Percentiles rank a stretch among this genome's conserved stretches.
These are phyloP conservation scores for Pyrenula massariospora DNA, from an alignment of 495 filamentous ascomycete genomes.

Conservation along the genomic window DNA sequence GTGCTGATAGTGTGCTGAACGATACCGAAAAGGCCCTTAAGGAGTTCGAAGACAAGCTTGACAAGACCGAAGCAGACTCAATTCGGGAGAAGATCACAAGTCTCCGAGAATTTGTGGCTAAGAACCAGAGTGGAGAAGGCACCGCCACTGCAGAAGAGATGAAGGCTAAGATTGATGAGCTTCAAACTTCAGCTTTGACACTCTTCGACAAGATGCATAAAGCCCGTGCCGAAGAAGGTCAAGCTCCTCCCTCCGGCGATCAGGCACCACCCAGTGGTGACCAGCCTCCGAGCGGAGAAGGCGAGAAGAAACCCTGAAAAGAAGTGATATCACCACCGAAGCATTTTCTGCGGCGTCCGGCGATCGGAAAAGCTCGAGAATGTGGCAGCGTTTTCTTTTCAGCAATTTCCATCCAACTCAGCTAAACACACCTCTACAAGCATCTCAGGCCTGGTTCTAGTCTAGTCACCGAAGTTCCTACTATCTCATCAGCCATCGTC, in stretches of 20 bases:
- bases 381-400: not conserved
- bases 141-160: conserved; percentile 75
- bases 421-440: not conserved
- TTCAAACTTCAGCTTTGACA: conserved; percentile 89
- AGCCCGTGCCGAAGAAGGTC: conserved; percentile 60
- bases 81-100: conserved; percentile 88
- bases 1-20: conserved; percentile 88
- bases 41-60: conserved; percentile 88
- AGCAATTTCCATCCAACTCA: not conserved
- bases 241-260: conserved; percentile 32
- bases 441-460: not conserved
- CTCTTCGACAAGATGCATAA: conserved; percentile 99
- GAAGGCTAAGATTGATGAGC: conserved; percentile 96
- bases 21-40: conserved; percentile 98
- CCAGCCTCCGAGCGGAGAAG: conserved; percentile 40
- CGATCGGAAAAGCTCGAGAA: not conserved
- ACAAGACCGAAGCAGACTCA: conserved; percentile 87
- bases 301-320: conserved; percentile 75
- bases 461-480: no score
- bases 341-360: not conserved
- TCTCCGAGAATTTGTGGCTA: conserved; percentile 82
- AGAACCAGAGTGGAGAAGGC: conserved; percentile 90
- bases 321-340: not conserved
- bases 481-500: not conserved
- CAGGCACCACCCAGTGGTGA: conserved; percentile 11